Evolutionary conservation across 352 stramenopile genomes (phyloP).

Genomic region (Phytophthora sp.): DNA sequence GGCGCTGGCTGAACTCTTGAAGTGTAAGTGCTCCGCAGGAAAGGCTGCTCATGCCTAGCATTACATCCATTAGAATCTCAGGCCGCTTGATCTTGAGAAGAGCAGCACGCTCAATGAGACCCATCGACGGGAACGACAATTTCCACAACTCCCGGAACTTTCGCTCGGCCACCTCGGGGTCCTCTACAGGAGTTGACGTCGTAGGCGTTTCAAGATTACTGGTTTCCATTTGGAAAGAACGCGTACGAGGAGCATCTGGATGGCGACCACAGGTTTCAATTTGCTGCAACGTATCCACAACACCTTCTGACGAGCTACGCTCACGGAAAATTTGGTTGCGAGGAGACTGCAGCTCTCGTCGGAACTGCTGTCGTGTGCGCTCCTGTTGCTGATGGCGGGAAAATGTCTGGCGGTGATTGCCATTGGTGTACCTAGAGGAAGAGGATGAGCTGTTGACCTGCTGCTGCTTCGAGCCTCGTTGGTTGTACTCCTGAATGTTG

Average conservation of each 20-base stretch:
- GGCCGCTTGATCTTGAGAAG: conserved; percentile 71
- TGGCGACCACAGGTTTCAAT: conserved; percentile 25
- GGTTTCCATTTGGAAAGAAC: conserved; percentile 59
- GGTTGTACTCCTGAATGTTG: conserved; percentile 70
- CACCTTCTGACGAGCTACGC: conserved; percentile 63
- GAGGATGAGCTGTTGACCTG: conserved; percentile 19
- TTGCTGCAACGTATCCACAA: conserved; percentile 48
- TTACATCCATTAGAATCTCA: conserved; percentile 72
- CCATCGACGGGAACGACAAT: conserved; percentile 78
- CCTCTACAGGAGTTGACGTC: conserved; percentile 14
- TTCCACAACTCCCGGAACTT: conserved; percentile 83
- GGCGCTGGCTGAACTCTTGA: conserved; percentile 55
- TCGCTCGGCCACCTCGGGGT: conserved; percentile 34
- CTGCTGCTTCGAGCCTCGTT: conserved; percentile 27
- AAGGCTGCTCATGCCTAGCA: conserved; percentile 84
- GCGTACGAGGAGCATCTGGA: conserved; percentile 45
- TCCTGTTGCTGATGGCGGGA: conserved; percentile 28
- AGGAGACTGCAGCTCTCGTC: conserved; percentile 36
- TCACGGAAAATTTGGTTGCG: conserved; percentile 49
- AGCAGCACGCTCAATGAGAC: conserved; percentile 60
- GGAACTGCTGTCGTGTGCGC: conserved; percentile 34
- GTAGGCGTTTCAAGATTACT: conserved; percentile 27
- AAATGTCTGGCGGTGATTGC: conserved; percentile 23
- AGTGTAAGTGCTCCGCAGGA: conserved; percentile 67
- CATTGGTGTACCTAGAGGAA: conserved; percentile 13